A percentile compares a stretch with the other conserved stretches of the same genome.
Conservation (phyloP, 208 protist species). For the Wallacemonas sp. region DNA sequence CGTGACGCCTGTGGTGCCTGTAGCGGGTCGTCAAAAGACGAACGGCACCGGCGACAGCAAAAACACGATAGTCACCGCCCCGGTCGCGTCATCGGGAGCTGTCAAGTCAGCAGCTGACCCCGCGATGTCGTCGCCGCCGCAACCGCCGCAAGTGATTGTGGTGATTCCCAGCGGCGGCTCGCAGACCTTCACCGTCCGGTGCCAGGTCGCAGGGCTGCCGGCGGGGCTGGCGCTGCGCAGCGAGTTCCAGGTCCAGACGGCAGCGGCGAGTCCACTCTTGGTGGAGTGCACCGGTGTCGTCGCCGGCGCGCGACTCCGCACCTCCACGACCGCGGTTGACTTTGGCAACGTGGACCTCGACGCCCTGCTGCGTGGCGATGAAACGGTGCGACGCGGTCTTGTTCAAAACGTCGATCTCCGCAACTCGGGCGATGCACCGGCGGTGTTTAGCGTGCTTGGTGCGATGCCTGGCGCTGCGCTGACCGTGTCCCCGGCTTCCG, state of each 20-base stretch:
- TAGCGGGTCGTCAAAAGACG: neutral
- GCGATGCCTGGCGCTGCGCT: constrained; percentile 70
- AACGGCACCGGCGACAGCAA: neutral
- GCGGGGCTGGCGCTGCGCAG: constrained; percentile 38
- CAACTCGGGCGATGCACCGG: constrained; percentile 23
- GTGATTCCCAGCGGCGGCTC: constrained; percentile 46
- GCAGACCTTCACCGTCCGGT: constrained; percentile 51
- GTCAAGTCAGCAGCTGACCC: no score
- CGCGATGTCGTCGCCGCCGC: neutral
- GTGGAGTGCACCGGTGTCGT: constrained; percentile 50
- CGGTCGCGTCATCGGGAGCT: neutral
- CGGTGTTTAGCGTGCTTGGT: constrained; percentile 45
- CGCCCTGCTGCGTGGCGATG: constrained; percentile 19
- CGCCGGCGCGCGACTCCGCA: constrained; percentile 48
- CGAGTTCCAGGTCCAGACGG: constrained; percentile 49
- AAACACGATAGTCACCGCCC: constrained; percentile 3
- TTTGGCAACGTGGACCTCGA: constrained; percentile 85
- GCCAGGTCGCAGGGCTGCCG: constrained; percentile 28
- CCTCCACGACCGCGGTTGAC: constrained; percentile 61
- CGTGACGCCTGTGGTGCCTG: constrained; percentile 29
- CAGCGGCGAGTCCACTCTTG: constrained; percentile 63
- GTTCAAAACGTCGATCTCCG: constrained; percentile 19
- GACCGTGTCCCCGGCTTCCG: constrained; percentile 40
- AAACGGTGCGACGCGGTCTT: neutral
- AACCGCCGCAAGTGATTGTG: constrained; percentile 6